phyloP scores from a whole-genome alignment of 306 rosid genomes.

The Citrullus amarus region DNA sequence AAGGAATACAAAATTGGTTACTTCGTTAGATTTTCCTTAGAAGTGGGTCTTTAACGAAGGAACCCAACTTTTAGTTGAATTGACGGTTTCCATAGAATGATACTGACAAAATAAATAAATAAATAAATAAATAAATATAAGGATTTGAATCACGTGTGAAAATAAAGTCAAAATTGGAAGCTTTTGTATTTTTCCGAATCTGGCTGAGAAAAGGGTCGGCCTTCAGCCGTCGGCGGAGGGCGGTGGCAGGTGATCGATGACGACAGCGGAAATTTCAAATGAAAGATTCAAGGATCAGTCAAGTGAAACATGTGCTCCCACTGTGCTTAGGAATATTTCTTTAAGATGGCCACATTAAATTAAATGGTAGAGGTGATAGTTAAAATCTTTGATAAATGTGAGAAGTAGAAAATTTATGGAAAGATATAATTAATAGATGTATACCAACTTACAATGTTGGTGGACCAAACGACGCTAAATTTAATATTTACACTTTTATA shows the following conservation, averaged over 20 bases:
- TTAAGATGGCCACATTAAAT: too few relatives aligned
- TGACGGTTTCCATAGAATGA: background rate
- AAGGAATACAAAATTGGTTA: background rate
- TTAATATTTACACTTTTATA: too few relatives aligned
- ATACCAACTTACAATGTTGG: too few relatives aligned
- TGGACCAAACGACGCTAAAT: too few relatives aligned
- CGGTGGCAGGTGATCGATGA: background rate
- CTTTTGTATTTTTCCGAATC: background rate
- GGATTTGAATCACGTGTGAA: background rate
- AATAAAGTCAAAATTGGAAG: background rate
- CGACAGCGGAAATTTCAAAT: background rate
- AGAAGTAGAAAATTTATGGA: too few relatives aligned
- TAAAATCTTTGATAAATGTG: too few relatives aligned
- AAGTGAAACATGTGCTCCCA: background rate
- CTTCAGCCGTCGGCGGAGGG: background rate
- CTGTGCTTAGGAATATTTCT: too few relatives aligned
- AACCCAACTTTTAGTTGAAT: background rate
- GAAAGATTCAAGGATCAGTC: background rate
- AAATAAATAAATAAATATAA: background rate
- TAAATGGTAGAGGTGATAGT: too few relatives aligned
- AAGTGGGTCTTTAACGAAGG: background rate
- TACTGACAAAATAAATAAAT: background rate
- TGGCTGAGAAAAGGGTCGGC: background rate
- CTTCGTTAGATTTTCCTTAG: background rate
- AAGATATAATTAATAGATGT: too few relatives aligned